phyloP scores from a whole-genome alignment of 306 rosid genomes.

The Pyrus bretschneideri region DNA sequence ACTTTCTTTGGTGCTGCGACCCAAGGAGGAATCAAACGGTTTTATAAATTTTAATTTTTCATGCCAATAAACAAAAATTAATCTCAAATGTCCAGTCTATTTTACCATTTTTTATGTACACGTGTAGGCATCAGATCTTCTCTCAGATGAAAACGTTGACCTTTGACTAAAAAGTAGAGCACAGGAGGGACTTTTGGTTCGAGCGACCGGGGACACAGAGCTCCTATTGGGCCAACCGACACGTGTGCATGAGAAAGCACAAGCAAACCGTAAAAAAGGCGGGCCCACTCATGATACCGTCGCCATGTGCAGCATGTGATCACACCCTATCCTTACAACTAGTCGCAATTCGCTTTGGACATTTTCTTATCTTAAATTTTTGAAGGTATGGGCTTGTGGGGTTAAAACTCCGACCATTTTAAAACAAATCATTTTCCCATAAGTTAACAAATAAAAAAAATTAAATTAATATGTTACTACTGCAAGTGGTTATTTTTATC shows the following conservation, averaged over 20 bases:
- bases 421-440: background rate
- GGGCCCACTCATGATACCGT: slow-evolving; percentile 1
- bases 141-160: background rate
- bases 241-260: slow-evolving; percentile 18
- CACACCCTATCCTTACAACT: background rate
- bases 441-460: background rate
- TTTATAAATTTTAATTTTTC: background rate
- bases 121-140: slow-evolving; percentile 11
- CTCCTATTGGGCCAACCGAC: background rate
- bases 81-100: background rate
- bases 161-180: slow-evolving; percentile 5
- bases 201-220: slow-evolving; percentile 6
- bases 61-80: background rate
- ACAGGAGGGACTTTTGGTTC: slow-evolving; percentile 14
- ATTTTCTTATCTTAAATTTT: background rate
- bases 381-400: slow-evolving; percentile 1
- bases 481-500: too few relatives aligned
- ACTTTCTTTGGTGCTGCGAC: background rate
- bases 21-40: background rate
- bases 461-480: background rate
- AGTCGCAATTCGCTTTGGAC: background rate
- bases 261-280: background rate
- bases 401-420: background rate
- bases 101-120: background rate
- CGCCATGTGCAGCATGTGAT: slow-evolving; percentile 28